phyloP scores from a whole-genome alignment of 2,329 filamentous ascomycete species.

The Diaporthe aspalathi region DNA sequence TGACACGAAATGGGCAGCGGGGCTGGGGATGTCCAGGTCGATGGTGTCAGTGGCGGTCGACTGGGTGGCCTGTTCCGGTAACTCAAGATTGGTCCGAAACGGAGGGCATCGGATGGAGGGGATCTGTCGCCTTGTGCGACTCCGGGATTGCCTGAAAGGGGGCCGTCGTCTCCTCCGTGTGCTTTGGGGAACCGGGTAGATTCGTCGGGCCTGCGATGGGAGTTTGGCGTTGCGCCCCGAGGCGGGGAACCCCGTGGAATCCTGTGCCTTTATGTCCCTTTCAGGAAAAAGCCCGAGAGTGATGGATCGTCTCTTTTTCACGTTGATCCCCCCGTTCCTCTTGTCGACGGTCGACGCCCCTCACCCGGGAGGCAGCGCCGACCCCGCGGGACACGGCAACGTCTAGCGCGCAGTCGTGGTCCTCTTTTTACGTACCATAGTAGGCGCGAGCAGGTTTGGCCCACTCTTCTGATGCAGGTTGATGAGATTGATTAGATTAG shows the following conservation, averaged over 20 bases:
- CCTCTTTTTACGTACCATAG: constrained; percentile 1
- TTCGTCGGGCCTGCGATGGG: background rate
- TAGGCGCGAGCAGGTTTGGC: constrained; percentile 7
- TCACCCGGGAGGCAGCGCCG: background rate
- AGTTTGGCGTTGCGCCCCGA: background rate
- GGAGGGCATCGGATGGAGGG: background rate
- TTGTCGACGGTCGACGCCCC: background rate
- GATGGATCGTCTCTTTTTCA: background rate
- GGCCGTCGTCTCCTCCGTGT: background rate
- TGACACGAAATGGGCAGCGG: background rate
- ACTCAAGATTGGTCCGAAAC: background rate
- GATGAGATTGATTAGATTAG: constrained; percentile 31
- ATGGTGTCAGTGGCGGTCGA: background rate
- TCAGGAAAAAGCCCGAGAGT: background rate
- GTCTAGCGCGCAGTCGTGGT: constrained; percentile 19
- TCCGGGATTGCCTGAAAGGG: background rate
- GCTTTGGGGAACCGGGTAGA: background rate
- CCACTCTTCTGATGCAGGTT: constrained; percentile 14
- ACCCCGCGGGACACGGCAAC: background rate
- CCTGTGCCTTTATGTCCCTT: too few relatives aligned
- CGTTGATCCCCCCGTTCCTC: background rate
- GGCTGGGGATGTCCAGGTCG: background rate
- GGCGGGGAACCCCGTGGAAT: background rate
- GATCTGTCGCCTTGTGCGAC: background rate
- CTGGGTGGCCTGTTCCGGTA: background rate